These are phyloP conservation scores for Lactifluus echinatus DNA, from an alignment of 768 basidiomycete species.

Conservation along the genomic window DNA sequence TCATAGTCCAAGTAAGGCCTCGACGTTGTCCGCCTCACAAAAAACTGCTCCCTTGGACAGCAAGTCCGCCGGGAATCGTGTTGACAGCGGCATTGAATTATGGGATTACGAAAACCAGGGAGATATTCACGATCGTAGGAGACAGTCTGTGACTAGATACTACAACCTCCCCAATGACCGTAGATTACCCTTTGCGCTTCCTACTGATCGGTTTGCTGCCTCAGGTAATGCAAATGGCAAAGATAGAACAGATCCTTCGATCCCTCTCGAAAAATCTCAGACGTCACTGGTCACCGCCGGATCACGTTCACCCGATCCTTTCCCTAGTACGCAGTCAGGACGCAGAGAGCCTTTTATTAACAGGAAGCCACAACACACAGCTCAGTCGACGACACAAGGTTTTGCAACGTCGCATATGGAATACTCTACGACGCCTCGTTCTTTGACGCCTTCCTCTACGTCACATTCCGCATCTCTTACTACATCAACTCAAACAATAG, in stretches of 20 bases:
- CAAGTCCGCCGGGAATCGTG: background rate
- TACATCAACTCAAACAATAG: background rate
- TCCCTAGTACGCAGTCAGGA: background rate
- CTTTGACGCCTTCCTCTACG: slow-evolving; percentile 12
- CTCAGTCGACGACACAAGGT: background rate
- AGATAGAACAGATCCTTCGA: background rate
- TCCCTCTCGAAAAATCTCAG: background rate
- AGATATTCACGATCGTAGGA: background rate
- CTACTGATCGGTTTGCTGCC: background rate
- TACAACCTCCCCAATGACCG: background rate
- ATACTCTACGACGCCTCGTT: slow-evolving; percentile 7
- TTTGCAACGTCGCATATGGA: background rate
- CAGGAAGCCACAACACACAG: slow-evolving; percentile 11
- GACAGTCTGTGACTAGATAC: background rate
- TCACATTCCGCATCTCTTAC: slow-evolving; percentile 1
- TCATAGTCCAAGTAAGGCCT: background rate
- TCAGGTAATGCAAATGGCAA: background rate
- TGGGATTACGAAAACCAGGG: slow-evolving; percentile 7
- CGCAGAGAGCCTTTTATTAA: slow-evolving; percentile 11
- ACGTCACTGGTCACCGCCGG: background rate
- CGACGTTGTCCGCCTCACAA: background rate
- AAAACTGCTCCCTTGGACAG: background rate
- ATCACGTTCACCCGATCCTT: background rate
- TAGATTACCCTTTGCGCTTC: background rate
- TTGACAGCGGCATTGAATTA: slow-evolving; percentile 13